Evolutionary conservation across 345 rosid species (phyloP).

Genomic region (Lepidium sativum): DNA sequence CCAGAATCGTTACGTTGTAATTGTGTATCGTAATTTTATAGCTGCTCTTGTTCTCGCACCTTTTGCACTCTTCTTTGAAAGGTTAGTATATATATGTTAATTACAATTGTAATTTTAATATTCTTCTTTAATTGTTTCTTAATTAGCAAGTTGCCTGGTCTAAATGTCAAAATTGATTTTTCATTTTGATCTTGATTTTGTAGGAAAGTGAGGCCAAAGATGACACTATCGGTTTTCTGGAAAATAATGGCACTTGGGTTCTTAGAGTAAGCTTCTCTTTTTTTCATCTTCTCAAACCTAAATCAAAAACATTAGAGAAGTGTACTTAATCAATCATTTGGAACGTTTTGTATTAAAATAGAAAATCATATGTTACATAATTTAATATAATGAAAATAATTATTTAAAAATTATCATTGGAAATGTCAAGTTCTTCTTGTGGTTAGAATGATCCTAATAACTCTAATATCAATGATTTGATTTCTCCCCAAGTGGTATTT

Average conservation of each 20-base stretch:
- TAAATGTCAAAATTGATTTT: neutral
- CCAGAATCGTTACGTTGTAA: conserved; percentile 62
- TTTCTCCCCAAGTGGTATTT: too few relatives aligned
- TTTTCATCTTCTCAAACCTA: neutral
- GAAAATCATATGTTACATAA: too few relatives aligned
- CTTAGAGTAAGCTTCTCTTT: conserved; percentile 39
- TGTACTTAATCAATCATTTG: too few relatives aligned
- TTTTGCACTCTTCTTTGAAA: conserved; percentile 64
- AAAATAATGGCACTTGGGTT: conserved; percentile 55
- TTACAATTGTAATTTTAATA: neutral
- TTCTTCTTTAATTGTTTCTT: neutral
- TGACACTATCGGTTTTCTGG: conserved; percentile 51
- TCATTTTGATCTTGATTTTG: neutral
- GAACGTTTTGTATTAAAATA: too few relatives aligned
- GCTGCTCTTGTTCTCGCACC: conserved; percentile 74
- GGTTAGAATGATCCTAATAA: too few relatives aligned
- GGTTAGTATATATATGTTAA: conserved; percentile 28
- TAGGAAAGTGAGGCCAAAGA: conserved; percentile 78
- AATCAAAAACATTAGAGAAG: neutral
- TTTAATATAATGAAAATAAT: too few relatives aligned
- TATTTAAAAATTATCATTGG: too few relatives aligned
- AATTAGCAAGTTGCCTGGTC: neutral
- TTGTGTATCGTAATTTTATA: conserved; percentile 63
- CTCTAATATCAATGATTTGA: too few relatives aligned
- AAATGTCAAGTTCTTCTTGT: too few relatives aligned